Conservation (phyloP, 352 stramenopile species). For the Elongisporangium anandrum region DNA sequence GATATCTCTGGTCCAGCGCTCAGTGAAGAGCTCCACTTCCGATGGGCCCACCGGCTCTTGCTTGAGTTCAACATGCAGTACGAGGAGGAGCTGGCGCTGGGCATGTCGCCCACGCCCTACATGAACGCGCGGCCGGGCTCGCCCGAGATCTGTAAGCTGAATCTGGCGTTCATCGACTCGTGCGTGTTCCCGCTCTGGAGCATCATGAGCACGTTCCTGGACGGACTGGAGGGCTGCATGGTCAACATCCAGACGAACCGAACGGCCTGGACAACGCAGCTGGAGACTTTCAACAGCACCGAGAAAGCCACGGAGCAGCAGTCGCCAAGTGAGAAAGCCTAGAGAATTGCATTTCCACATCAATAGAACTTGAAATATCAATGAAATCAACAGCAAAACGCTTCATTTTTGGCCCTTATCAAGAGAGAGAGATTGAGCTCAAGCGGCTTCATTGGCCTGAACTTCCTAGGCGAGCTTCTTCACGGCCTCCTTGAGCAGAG, state of each 20-base stretch:
- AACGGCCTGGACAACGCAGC: slow-evolving; percentile 44
- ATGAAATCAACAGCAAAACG: background rate
- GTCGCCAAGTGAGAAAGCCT: too few relatives aligned
- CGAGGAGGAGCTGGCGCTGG: slow-evolving; percentile 58
- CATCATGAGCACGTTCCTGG: slow-evolving; percentile 58
- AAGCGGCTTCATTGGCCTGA: background rate
- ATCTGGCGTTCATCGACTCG: slow-evolving; percentile 80
- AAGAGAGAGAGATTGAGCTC: background rate
- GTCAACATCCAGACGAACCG: slow-evolving; percentile 68
- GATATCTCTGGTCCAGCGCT: slow-evolving; percentile 78
- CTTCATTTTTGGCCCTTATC: background rate
- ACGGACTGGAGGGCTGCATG: slow-evolving; percentile 51
- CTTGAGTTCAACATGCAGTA: slow-evolving; percentile 85
- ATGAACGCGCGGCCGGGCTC: slow-evolving; percentile 67
- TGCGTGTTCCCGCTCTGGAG: slow-evolving; percentile 83
- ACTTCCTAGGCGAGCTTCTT: slow-evolving; percentile 36
- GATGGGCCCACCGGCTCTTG: slow-evolving; percentile 62
- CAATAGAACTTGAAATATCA: too few relatives aligned
- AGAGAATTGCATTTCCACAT: too few relatives aligned
- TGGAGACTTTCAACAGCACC: slow-evolving; percentile 6
- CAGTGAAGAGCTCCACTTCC: slow-evolving; percentile 39
- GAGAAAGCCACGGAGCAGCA: background rate
- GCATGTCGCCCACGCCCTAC: slow-evolving; percentile 65
- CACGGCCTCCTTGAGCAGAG: slow-evolving; percentile 64
- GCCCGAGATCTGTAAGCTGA: slow-evolving; percentile 64